A percentile compares a stretch with the other conserved stretches of the same genome.
These are phyloP conservation scores for Tausonia pullulans DNA, from an alignment of 1,284 basidiomycete species.

Conservation along the genomic window DNA sequence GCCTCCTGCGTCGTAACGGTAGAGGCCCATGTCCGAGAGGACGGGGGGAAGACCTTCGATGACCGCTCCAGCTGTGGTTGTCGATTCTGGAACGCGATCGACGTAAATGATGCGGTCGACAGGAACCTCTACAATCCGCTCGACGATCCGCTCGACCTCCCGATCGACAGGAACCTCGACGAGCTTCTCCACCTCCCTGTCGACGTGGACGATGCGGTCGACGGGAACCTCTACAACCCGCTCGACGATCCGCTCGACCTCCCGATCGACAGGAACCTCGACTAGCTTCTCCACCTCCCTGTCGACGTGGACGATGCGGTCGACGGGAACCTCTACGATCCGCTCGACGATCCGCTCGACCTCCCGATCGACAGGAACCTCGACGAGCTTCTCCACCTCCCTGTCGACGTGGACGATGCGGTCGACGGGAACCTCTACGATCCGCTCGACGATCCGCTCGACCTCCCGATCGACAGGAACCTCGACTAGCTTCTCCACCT, in stretches of 20 bases:
- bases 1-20: constrained; percentile 21
- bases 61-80: background rate
- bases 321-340: constrained; percentile 19
- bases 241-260: too few relatives aligned
- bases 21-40: constrained; percentile 30
- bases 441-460: too few relatives aligned
- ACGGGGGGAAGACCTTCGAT: constrained; percentile 18
- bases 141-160: constrained; percentile 19
- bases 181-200: too few relatives aligned
- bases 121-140: constrained; percentile 19
- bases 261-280: too few relatives aligned
- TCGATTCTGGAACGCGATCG: constrained; percentile 1
- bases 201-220: too few relatives aligned
- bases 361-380: constrained; percentile 19
- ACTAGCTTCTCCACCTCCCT: too few relatives aligned
- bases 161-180: constrained; percentile 20
- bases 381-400: too few relatives aligned
- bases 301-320: constrained; percentile 27
- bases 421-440: too few relatives aligned
- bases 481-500: too few relatives aligned
- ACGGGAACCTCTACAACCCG: too few relatives aligned
- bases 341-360: constrained; percentile 20
- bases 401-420: too few relatives aligned
- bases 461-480: too few relatives aligned
- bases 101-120: constrained; percentile 27